A percentile compares a stretch with the other conserved stretches of the same genome.
Conservation (phyloP, 2,329 filamentous ascomycete species). For the Fusarium tjaetaba region DNA sequence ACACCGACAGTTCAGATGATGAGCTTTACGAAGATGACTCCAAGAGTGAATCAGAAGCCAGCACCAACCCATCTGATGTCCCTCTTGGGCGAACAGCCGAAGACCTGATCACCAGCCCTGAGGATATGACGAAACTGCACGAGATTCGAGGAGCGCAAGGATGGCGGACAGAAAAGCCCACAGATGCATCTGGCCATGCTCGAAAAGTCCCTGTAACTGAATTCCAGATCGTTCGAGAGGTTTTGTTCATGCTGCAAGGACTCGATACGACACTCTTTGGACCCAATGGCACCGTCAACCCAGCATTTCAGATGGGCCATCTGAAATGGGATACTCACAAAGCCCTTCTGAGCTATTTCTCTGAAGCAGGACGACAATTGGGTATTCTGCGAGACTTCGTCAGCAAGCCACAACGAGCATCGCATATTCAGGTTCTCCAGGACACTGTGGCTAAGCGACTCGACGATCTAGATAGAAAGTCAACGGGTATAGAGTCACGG, state of each 20-base stretch:
- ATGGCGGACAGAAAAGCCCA: slow-evolving; percentile 50
- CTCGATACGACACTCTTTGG: slow-evolving; percentile 78
- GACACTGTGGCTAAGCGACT: slow-evolving; percentile 69
- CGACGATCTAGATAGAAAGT: slow-evolving; percentile 62
- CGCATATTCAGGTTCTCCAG: slow-evolving; percentile 77
- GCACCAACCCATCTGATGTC: slow-evolving; percentile 46
- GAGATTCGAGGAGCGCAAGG: slow-evolving; percentile 47
- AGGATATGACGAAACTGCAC: slow-evolving; percentile 47
- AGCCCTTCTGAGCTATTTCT: slow-evolving; percentile 58
- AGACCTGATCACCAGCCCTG: slow-evolving; percentile 49
- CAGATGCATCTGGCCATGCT: slow-evolving; percentile 46
- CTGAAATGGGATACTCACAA: slow-evolving; percentile 62
- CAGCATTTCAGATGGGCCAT: slow-evolving; percentile 58
- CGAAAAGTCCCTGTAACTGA: slow-evolving; percentile 69
- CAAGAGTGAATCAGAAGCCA: slow-evolving; percentile 49
- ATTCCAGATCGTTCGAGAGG: slow-evolving; percentile 77
- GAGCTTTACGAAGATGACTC: slow-evolving; percentile 49
- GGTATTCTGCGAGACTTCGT: slow-evolving; percentile 58
- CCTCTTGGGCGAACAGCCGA: slow-evolving; percentile 40
- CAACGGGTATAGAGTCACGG: slow-evolving; percentile 69
- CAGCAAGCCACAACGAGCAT: slow-evolving; percentile 57
- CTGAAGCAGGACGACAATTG: slow-evolving; percentile 59
- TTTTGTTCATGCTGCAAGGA: slow-evolving; percentile 86
- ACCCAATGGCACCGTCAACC: slow-evolving; percentile 50
- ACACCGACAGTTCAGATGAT: slow-evolving; percentile 72